A percentile compares a stretch with the other conserved stretches of the same genome.
Conservation (phyloP, 768 basidiomycete genomes). For the Mycena galericulata region DNA sequence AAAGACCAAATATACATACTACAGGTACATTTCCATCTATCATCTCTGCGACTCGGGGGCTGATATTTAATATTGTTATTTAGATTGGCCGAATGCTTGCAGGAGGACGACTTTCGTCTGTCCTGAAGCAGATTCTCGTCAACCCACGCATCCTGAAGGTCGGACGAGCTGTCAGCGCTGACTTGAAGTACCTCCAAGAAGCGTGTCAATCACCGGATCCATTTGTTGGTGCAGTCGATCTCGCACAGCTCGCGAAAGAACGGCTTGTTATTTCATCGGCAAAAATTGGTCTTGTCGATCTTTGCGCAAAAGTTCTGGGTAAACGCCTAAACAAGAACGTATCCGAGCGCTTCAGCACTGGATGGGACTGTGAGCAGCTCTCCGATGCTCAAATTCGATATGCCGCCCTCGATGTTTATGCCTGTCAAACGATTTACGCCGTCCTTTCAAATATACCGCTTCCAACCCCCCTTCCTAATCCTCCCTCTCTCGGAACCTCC, state of each 20-base stretch:
- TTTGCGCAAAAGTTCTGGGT: not conserved
- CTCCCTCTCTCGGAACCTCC: not conserved
- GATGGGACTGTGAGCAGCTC: slow-evolving; percentile 4
- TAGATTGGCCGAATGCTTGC: slow-evolving; percentile 2
- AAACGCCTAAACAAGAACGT: not conserved
- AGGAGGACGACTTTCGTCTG: not conserved
- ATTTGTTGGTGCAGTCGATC: not conserved
- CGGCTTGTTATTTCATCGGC: not conserved
- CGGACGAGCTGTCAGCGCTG: not conserved
- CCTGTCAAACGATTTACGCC: not conserved
- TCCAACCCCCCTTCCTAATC: not conserved
- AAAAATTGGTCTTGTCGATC: not conserved
- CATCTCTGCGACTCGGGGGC: too few species aligned
- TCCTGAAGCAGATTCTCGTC: not conserved
- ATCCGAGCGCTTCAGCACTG: not conserved
- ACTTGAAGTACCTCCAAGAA: not conserved
- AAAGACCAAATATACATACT: not conserved
- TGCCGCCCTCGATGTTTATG: slow-evolving; percentile 4
- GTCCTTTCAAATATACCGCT: not conserved
- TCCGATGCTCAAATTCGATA: too few species aligned
- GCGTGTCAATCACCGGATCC: not conserved
- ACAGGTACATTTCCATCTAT: not conserved
- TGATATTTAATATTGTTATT: not conserved
- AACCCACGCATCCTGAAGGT: slow-evolving; percentile 7
- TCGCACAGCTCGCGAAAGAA: not conserved